These are phyloP conservation scores for Solanum paucissectum DNA, from an alignment of 257 asterid species.

Conservation along the genomic window DNA sequence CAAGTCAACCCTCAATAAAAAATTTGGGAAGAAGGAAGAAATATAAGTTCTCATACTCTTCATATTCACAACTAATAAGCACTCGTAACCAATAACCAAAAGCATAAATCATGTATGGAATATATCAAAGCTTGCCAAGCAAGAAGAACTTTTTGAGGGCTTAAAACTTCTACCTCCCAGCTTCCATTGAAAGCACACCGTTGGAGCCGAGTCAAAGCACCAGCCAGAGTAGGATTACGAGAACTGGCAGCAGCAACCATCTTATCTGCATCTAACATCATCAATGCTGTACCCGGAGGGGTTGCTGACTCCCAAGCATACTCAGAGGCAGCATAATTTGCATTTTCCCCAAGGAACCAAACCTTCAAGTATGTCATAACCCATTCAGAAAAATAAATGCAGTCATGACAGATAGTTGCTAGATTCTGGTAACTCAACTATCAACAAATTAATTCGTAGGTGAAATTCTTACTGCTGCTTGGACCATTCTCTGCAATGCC, in stretches of 20 bases:
- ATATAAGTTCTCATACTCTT: not conserved
- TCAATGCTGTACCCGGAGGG: constrained; percentile 99
- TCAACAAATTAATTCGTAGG: constrained; percentile 1
- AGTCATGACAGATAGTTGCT: not conserved
- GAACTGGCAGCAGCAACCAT: constrained; percentile 99
- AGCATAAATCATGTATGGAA: not conserved
- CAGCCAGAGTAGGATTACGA: constrained; percentile 95
- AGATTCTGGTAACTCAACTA: not conserved
- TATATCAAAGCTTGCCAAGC: not conserved
- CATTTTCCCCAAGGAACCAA: constrained; percentile 99
- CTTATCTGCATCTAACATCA: constrained; percentile 99
- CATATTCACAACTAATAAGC: not conserved
- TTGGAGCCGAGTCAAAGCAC: constrained; percentile 97
- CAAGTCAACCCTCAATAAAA: not conserved
- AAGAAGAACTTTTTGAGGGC: not conserved
- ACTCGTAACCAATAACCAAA: not conserved
- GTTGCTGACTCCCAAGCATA: constrained; percentile 99
- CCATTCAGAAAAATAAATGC: constrained; percentile 2
- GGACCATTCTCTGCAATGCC: constrained; percentile 94
- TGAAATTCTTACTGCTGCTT: constrained; percentile 78
- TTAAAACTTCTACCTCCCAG: constrained; percentile 72
- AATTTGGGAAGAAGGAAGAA: not conserved
- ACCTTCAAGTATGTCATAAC: constrained; percentile 38
- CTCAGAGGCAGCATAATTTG: constrained; percentile 99
- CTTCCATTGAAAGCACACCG: constrained; percentile 98